A percentile compares a stretch with the other conserved stretches of the same genome.
Evolutionary conservation across 371 early-diverging fungal species (phyloP).

Genomic region (Mycotypha africana): DNA sequence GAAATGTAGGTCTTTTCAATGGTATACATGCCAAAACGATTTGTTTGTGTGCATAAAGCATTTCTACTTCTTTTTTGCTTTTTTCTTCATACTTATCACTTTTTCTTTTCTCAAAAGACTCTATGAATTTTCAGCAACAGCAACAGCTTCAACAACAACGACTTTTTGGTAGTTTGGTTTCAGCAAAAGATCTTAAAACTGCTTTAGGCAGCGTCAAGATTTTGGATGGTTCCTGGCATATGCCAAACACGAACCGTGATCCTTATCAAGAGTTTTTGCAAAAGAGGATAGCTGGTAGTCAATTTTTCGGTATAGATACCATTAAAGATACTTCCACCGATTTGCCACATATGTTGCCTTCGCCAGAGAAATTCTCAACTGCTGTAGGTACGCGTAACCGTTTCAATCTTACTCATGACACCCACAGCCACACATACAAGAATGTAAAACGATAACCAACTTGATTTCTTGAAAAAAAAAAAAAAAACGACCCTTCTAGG

Average conservation of each 20-base stretch:
- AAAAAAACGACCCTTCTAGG: conserved; percentile 19
- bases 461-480: not conserved
- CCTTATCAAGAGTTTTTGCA: conserved; percentile 62
- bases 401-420: too few relatives aligned
- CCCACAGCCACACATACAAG: too few relatives aligned
- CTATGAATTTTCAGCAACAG: too few relatives aligned
- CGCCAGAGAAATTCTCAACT: conserved; percentile 49
- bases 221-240: conserved; percentile 89
- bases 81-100: too few relatives aligned
- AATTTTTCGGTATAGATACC: conserved; percentile 73
- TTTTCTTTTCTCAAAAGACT: too few relatives aligned
- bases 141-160: too few relatives aligned
- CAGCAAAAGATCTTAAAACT: conserved; percentile 20
- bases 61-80: too few relatives aligned
- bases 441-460: too few relatives aligned
- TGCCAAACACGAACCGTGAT: conserved; percentile 69
- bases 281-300: conserved; percentile 52
- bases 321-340: conserved; percentile 58
- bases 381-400: conserved; percentile 44
- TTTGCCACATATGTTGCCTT: conserved; percentile 82
- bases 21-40: too few relatives aligned
- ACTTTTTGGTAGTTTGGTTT: conserved; percentile 24
- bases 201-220: conserved; percentile 51
- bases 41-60: too few relatives aligned
- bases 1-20: too few relatives aligned